phyloP scores from a whole-genome alignment of 768 basidiomycete genomes.

The Scleroderma citrinum region DNA sequence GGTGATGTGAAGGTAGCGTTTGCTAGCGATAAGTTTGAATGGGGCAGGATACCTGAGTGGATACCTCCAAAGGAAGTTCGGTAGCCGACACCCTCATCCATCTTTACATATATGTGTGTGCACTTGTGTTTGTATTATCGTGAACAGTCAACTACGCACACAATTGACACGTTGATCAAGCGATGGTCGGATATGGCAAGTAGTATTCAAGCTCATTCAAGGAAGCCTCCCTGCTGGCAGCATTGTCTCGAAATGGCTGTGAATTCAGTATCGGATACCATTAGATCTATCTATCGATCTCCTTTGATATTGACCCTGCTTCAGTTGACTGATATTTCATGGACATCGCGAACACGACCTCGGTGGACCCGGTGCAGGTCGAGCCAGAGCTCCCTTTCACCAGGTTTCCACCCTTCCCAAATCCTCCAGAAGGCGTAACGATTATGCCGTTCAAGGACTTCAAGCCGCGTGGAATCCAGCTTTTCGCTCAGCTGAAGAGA shows the following conservation, averaged over 20 bases:
- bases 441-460: slow-evolving; percentile 55
- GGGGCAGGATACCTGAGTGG: slow-evolving; percentile 70
- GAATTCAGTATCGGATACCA: slow-evolving; percentile 6
- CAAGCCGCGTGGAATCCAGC: slow-evolving; percentile 51
- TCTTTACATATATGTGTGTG: slow-evolving; percentile 1
- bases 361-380: not conserved
- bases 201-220: too few relatives aligned
- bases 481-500: slow-evolving; percentile 35
- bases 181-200: too few relatives aligned
- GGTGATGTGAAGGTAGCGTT: slow-evolving; percentile 48
- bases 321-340: slow-evolving; percentile 3
- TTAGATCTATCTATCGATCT: slow-evolving; percentile 12
- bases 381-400: slow-evolving; percentile 18
- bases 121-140: not conserved
- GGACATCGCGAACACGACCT: not conserved
- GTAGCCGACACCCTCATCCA: slow-evolving; percentile 19
- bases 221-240: too few relatives aligned
- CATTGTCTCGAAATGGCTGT: not conserved
- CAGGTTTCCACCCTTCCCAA: slow-evolving; percentile 46
- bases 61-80: slow-evolving; percentile 60
- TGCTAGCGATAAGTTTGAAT: slow-evolving; percentile 51
- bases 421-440: slow-evolving; percentile 36
- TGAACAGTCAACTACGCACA: too few relatives aligned
- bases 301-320: slow-evolving; percentile 9
- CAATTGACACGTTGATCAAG: too few relatives aligned